Evolutionary conservation across 2,329 filamentous ascomycete genomes (phyloP).

Genomic region (Trichoderma arundinaceum): DNA sequence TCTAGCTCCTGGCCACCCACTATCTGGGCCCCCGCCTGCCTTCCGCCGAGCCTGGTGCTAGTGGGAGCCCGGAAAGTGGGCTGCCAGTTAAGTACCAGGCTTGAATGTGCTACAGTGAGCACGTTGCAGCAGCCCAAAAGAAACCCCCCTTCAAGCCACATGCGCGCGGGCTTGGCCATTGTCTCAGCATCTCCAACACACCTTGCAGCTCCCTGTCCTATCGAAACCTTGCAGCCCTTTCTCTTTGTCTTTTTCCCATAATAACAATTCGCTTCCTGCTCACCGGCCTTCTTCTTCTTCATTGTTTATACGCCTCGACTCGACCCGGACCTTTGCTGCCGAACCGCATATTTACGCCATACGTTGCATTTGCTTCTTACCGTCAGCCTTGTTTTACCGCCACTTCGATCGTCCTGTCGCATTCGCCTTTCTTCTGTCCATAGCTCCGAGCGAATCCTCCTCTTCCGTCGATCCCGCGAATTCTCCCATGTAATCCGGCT

Average conservation of each 20-base stretch:
- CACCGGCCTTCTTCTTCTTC: neutral
- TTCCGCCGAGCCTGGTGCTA: neutral
- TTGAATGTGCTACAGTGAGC: conserved; percentile 4
- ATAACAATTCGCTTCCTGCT: neutral
- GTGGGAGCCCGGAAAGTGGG: too few relatives aligned
- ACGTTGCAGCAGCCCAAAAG: conserved; percentile 7
- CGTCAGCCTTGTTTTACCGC: conserved; percentile 16
- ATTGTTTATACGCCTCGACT: neutral
- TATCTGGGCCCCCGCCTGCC: neutral
- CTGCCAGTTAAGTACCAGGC: too few relatives aligned
- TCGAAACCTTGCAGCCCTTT: neutral
- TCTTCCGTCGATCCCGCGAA: conserved; percentile 17
- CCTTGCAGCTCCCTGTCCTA: conserved; percentile 17
- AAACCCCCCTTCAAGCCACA: conserved; percentile 10
- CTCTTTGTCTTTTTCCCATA: neutral
- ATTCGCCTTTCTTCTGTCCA: neutral
- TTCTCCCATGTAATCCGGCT: conserved; percentile 25
- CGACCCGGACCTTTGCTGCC: neutral
- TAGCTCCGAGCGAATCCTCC: conserved; percentile 1
- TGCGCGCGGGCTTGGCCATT: neutral
- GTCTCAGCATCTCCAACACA: conserved; percentile 25
- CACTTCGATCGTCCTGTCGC: conserved; percentile 21
- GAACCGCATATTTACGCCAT: neutral
- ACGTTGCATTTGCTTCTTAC: neutral
- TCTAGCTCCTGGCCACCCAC: neutral